Conservation (phyloP, 2,329 filamentous ascomycete genomes). For the Erysiphe pulchra region DNA sequence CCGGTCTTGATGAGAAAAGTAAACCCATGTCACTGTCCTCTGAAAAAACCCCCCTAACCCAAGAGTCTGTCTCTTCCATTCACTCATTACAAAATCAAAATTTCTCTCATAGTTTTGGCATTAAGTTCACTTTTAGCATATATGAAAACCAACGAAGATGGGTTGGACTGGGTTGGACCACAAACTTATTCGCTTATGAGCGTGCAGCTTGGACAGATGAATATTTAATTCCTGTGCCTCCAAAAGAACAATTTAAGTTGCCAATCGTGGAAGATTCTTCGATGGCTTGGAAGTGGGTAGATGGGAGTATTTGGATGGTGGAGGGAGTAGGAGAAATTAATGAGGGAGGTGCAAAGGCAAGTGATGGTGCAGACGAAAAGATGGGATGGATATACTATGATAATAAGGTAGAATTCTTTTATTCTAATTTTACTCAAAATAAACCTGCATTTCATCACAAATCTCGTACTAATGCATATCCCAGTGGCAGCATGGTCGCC, state of each 20-base stretch:
- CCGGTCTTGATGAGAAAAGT: not conserved
- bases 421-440: not conserved
- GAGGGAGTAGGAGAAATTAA: conserved; percentile 41
- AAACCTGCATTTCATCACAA: not conserved
- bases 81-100: not conserved
- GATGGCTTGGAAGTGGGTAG: conserved; percentile 56
- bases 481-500: conserved; percentile 71
- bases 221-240: conserved; percentile 56
- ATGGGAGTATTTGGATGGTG: conserved; percentile 64
- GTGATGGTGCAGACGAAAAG: conserved; percentile 17
- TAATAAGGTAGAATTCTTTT: conserved; percentile 43
- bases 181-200: conserved; percentile 74
- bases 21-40: conserved; percentile 3
- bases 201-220: conserved; percentile 86
- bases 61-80: not conserved
- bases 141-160: conserved; percentile 93
- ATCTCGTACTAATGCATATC: conserved; percentile 2
- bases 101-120: conserved; percentile 36
- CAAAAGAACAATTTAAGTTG: conserved; percentile 45
- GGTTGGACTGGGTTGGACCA: conserved; percentile 88
- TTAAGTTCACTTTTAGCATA: conserved; percentile 87
- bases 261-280: conserved; percentile 38
- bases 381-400: conserved; percentile 96
- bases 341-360: conserved; percentile 17
- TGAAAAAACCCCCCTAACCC: not conserved